Base-by-base conservation (phyloP, 352 stramenopile genomes). In the Thalassiosira exigua region DNA sequence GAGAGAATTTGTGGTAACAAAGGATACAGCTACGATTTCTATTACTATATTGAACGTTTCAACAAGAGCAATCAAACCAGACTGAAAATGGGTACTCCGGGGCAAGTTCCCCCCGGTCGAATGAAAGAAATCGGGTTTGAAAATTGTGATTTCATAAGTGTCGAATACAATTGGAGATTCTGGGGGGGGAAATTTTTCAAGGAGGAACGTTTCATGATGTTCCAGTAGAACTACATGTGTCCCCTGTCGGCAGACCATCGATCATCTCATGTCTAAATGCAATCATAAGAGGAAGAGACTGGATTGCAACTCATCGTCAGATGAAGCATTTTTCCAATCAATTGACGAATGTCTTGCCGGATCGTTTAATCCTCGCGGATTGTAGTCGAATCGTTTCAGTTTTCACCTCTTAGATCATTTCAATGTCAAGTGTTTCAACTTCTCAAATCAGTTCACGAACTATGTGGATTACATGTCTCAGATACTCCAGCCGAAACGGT, bases 141-240 rank as follows among this genome's bases (percentile, higher is more conserved):
- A 53, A 56, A 85, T 80, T 88, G 81, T 54, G 80, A 87, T 58
- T 87, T 64, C 11, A 75, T 87, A 21, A 79, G 65, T 39, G 12
- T 57, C 22, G 77, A 85, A 53, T 32, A 17, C 3, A 0, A 41
- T n/a, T 64, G 30, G 17, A 0, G 27, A 2, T 61, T 58, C 17
- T 77, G 69, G 69, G 42, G 27, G 21, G 12, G 1, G 11, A 42
- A 17, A 58, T 66, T 74, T 29, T 14, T n/a, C 9, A 41, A 27
- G 56, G 56, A 19, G 26, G 29, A 33, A 57, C 11, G 21, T 48
- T 61, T 32, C 41, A 74, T 36, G 24, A 29, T 0, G 51, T 32
- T 9, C 69, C 57, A 19, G 21, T 88, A n/a, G 75, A 88, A 44
- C 50, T 88, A 19, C 81, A 88, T 50, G n/a, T n/a, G 57, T 85